These are phyloP conservation scores for Nemania sp. DNA, from an alignment of 2,329 filamentous ascomycete genomes.

Conservation along the genomic window DNA sequence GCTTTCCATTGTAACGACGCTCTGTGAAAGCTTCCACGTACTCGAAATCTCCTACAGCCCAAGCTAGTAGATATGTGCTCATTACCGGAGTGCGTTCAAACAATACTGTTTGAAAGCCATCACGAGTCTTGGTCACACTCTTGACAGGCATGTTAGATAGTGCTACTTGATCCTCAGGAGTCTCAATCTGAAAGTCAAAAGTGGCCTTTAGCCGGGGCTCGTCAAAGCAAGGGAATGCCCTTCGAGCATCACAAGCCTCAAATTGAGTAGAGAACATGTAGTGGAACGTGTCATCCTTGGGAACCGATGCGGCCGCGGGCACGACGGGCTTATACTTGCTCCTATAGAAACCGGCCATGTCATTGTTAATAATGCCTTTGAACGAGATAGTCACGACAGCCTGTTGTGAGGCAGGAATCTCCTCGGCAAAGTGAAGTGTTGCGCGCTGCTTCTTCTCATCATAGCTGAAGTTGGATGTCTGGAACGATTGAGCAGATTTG, in stretches of 20 bases:
- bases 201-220: constrained; percentile 97
- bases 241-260: constrained; percentile 92
- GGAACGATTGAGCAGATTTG: constrained; percentile 67
- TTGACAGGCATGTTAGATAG: constrained; percentile 97
- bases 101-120: constrained; percentile 78
- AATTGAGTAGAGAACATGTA: constrained; percentile 96
- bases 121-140: constrained; percentile 67
- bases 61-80: constrained; percentile 91
- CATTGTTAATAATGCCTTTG: constrained; percentile 85
- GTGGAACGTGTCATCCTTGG: constrained; percentile 75
- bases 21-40: constrained; percentile 93
- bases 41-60: constrained; percentile 97
- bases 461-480: constrained; percentile 78
- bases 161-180: constrained; percentile 87
- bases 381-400: constrained; percentile 78
- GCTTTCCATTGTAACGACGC: constrained; percentile 90
- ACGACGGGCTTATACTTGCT: constrained; percentile 90
- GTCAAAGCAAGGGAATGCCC: constrained; percentile 97
- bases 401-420: constrained; percentile 75
- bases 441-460: constrained; percentile 87
- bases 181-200: constrained; percentile 92
- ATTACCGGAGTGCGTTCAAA: constrained; percentile 90
- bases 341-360: constrained; percentile 94
- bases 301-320: constrained; percentile 79
- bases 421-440: constrained; percentile 79